phyloP scores from a whole-genome alignment of 768 basidiomycete species.

The Calocybe gangraenosa region DNA sequence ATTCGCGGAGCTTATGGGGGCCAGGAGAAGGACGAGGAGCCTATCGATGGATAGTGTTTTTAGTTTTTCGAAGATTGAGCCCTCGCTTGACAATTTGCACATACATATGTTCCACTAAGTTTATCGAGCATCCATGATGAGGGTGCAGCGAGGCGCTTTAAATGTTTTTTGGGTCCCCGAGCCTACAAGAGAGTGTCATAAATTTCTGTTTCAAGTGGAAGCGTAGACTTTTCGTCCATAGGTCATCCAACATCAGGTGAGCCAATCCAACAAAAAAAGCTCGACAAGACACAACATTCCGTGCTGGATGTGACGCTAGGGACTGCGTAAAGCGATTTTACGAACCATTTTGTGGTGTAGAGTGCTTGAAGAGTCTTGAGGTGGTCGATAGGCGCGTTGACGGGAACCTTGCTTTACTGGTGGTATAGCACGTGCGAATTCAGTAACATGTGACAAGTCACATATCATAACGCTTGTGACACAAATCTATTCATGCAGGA shows the following conservation, averaged over 20 bases:
- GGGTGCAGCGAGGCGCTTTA: constrained; percentile 96
- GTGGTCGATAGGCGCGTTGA: constrained; percentile 41
- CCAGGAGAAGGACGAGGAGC: constrained; percentile 96
- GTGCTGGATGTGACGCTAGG: constrained; percentile 19
- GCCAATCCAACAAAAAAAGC: constrained; percentile 35
- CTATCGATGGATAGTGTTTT: constrained; percentile 33
- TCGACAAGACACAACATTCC: constrained; percentile 17
- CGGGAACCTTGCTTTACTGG: constrained; percentile 29
- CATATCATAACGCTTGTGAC: constrained; percentile 9
- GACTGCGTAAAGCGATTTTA: constrained; percentile 22
- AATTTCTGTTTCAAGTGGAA: too few relatives aligned
- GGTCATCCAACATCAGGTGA: constrained; percentile 33
- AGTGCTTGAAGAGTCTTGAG: constrained; percentile 41
- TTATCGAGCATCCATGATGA: constrained; percentile 99
- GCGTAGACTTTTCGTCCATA: constrained; percentile 12
- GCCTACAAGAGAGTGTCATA: constrained; percentile 47
- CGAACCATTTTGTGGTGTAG: constrained; percentile 44
- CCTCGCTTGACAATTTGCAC: constrained; percentile 21
- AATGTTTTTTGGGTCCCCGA: constrained; percentile 98
- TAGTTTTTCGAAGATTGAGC: background rate
- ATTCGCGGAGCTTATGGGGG: constrained; percentile 99
- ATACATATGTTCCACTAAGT: constrained; percentile 89
- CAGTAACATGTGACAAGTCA: constrained; percentile 12
- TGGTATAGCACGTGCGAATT: constrained; percentile 38
- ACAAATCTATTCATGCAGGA: background rate